Percentiles rank a stretch among this genome's conserved stretches.
Conservation (phyloP, 805 yeast species). For the Isabelozyma gotoi region DNA sequence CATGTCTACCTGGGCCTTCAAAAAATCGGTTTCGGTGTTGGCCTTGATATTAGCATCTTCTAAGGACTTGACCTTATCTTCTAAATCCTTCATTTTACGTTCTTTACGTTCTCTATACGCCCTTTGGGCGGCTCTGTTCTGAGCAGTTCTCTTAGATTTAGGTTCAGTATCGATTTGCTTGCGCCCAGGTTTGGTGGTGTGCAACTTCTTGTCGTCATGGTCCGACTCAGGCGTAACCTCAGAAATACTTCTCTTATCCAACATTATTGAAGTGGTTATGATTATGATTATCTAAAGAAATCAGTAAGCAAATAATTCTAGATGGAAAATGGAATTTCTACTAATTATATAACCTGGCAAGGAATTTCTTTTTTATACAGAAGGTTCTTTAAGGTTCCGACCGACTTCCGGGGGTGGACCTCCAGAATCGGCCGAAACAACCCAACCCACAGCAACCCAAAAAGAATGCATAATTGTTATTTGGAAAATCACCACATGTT, state of each 20-base stretch:
- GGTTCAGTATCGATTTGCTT: constrained; percentile 80
- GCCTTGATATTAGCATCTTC: constrained; percentile 73
- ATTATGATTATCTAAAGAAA: neutral
- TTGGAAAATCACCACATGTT: too few relatives aligned
- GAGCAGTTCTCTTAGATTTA: constrained; percentile 89
- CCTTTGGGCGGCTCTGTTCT: constrained; percentile 97
- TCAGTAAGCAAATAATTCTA: neutral
- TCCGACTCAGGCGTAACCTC: constrained; percentile 15
- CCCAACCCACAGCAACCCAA: neutral
- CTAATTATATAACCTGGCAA: neutral
- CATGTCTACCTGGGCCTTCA: constrained; percentile 73
- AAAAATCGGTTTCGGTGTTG: constrained; percentile 67
- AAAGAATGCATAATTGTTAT: neutral
- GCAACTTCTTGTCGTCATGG: constrained; percentile 38
- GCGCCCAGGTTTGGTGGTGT: constrained; percentile 71
- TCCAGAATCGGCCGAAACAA: too few relatives aligned
- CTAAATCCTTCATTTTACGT: constrained; percentile 78
- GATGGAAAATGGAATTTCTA: neutral
- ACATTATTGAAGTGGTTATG: constrained; percentile 1
- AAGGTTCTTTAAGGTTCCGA: neutral
- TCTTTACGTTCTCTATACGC: constrained; percentile 96
- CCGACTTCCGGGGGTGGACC: too few relatives aligned
- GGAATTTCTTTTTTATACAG: neutral
- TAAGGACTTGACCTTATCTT: constrained; percentile 67
- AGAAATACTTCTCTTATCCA: constrained; percentile 26